These are phyloP conservation scores for Volvox carteri DNA, from an alignment of 163 green algal species.

Conservation along the genomic window DNA sequence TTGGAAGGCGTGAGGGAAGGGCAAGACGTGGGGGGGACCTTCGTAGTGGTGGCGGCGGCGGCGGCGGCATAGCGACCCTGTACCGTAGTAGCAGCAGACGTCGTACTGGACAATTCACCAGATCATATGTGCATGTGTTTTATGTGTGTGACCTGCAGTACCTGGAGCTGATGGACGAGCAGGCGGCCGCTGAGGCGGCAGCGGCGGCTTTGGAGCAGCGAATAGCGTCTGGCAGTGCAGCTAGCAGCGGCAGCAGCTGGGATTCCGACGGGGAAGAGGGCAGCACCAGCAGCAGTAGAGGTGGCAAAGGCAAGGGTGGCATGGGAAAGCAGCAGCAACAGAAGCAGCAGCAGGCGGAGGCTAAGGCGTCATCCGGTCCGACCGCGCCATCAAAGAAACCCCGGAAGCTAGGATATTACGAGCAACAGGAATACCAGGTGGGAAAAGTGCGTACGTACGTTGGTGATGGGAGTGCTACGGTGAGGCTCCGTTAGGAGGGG, in stretches of 20 bases:
- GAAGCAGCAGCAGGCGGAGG: constrained; percentile 17
- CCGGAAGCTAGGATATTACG: constrained; percentile 70
- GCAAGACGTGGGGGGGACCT: too few relatives aligned
- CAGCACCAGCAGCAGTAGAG: not conserved
- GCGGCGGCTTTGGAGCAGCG: not conserved
- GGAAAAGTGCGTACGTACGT: not conserved
- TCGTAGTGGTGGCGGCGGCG: too few relatives aligned
- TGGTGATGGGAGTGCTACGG: too few relatives aligned
- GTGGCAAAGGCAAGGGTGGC: constrained; percentile 44
- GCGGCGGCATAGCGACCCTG: too few relatives aligned
- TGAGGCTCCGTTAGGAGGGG: too few relatives aligned
- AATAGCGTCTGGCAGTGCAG: not conserved
- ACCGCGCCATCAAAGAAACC: constrained; percentile 49
- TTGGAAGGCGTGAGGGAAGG: too few relatives aligned
- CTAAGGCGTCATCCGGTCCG: constrained; percentile 23
- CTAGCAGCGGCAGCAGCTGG: constrained; percentile 19
- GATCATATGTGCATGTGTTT: too few relatives aligned
- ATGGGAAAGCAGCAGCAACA: constrained; percentile 34
- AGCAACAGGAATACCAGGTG: constrained; percentile 74
- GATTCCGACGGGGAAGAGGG: not conserved
- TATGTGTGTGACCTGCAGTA: constrained; percentile 68
- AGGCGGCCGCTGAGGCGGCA: constrained; percentile 29
- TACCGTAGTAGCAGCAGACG: too few relatives aligned
- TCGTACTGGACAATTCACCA: too few relatives aligned
- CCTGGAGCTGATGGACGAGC: constrained; percentile 55